These are phyloP conservation scores for Beta vulgaris DNA, from an alignment of 148 eudicot genomes.

Conservation along the genomic window DNA sequence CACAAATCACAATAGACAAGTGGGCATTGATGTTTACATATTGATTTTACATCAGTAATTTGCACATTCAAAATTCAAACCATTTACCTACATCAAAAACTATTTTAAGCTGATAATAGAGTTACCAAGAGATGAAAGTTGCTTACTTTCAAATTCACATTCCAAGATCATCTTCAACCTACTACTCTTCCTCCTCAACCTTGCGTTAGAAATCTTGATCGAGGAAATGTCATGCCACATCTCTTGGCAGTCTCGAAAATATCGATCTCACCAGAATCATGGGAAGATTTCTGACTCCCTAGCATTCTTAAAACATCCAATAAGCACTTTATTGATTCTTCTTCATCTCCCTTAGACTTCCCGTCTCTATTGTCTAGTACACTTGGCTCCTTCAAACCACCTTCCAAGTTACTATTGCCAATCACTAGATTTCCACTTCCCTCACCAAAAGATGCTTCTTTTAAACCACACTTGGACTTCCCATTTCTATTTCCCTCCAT, in stretches of 20 bases:
- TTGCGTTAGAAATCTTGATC: conserved; percentile 38
- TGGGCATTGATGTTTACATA: conserved; percentile 10
- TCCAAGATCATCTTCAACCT: neutral
- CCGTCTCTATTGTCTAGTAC: conserved; percentile 3
- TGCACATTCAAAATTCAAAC: neutral
- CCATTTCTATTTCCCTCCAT: neutral
- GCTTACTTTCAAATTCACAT: too few relatives aligned
- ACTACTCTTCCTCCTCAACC: conserved; percentile 13
- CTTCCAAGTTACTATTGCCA: neutral
- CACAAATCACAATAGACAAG: conserved; percentile 20
- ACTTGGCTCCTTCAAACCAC: neutral
- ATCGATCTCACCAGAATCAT: conserved; percentile 29
- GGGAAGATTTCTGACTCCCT: neutral
- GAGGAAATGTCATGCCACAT: conserved; percentile 47
- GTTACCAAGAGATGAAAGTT: too few relatives aligned
- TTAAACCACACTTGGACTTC: neutral
- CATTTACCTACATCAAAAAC: neutral
- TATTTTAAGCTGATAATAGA: neutral
- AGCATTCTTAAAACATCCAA: conserved; percentile 34
- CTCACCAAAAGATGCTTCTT: neutral
- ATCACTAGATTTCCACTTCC: neutral
- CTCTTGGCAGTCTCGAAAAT: conserved; percentile 52
- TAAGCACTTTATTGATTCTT: conserved; percentile 14
- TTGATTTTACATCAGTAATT: neutral
- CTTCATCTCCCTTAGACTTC: neutral